Evolutionary conservation across 2,329 filamentous ascomycete species (phyloP).

Genomic region (Exophiala xenobiotica): DNA sequence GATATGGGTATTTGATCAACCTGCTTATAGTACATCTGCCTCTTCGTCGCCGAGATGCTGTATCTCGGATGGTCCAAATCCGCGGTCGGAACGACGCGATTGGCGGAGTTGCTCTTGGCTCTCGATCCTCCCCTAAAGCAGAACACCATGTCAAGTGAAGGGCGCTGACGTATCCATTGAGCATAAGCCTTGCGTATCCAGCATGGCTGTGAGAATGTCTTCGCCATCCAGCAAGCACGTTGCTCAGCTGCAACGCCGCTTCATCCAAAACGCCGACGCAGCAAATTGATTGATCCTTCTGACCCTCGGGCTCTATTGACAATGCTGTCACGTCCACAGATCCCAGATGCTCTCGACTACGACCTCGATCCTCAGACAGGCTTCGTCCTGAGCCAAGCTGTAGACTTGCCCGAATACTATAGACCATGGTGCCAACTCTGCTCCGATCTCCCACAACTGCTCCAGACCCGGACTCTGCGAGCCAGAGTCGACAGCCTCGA

Average conservation of each 20-base stretch:
- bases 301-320: not conserved
- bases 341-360: slow-evolving; percentile 9
- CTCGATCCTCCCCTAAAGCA: not conserved
- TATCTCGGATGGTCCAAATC: too few relatives aligned
- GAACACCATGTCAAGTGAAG: not conserved
- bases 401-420: slow-evolving; percentile 11
- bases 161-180: not conserved
- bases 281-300: not conserved
- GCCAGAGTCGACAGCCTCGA: slow-evolving; percentile 1
- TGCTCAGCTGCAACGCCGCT: not conserved
- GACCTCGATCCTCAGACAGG: slow-evolving; percentile 8
- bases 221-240: not conserved
- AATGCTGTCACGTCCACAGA: slow-evolving; percentile 1
- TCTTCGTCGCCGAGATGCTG: too few relatives aligned
- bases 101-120: too few relatives aligned
- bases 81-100: too few relatives aligned
- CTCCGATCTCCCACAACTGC: slow-evolving; percentile 8
- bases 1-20: too few relatives aligned
- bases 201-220: not conserved
- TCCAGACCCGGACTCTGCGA: slow-evolving; percentile 1
- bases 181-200: not conserved
- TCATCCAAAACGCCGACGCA: too few relatives aligned
- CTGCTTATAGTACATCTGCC: too few relatives aligned
- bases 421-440: slow-evolving; percentile 11
- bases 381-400: slow-evolving; percentile 5